A percentile compares a stretch with the other conserved stretches of the same genome.
Evolutionary conservation across 129 eudicot species (phyloP).

Genomic region (Ambrosia artemisiifolia): DNA sequence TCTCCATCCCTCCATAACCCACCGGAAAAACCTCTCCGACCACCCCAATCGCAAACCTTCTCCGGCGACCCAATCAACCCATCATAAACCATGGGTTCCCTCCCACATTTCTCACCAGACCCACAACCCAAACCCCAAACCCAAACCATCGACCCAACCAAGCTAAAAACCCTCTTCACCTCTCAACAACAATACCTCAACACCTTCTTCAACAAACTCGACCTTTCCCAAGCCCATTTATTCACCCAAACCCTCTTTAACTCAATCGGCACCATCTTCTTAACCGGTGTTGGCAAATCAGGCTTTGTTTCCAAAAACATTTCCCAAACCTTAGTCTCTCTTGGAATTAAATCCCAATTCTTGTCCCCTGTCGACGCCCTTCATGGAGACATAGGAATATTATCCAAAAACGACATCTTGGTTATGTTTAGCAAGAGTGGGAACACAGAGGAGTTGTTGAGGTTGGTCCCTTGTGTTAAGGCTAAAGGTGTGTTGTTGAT

Average conservation of each 20-base stretch:
- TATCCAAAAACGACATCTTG: conserved; percentile 44
- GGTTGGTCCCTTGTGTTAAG: conserved; percentile 77
- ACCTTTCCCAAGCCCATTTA: conserved; percentile 57
- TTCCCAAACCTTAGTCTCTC: conserved; percentile 85
- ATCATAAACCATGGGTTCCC: conserved; percentile 56
- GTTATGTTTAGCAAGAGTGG: conserved; percentile 86
- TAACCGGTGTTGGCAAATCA: conserved; percentile 92
- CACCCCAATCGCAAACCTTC: conserved; percentile 14
- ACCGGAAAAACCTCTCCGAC: not conserved
- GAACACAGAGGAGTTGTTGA: conserved; percentile 69
- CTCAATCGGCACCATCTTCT: conserved; percentile 67
- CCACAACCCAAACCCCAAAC: conserved; percentile 28
- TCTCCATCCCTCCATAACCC: too few species aligned
- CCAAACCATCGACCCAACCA: conserved; percentile 35
- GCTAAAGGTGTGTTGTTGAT: conserved; percentile 86
- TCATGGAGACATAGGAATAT: conserved; percentile 87
- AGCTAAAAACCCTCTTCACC: conserved; percentile 66
- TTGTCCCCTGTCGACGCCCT: conserved; percentile 83
- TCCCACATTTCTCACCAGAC: conserved; percentile 24
- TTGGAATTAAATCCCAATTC: conserved; percentile 70
- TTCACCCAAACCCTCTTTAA: conserved; percentile 82
- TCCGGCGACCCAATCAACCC: conserved; percentile 35
- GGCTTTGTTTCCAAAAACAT: conserved; percentile 92
- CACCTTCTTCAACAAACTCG: conserved; percentile 74
- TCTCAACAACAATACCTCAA: conserved; percentile 85